Evolutionary conservation across 306 rosid species (phyloP).

Genomic region (Gastrolobium bilobum): DNA sequence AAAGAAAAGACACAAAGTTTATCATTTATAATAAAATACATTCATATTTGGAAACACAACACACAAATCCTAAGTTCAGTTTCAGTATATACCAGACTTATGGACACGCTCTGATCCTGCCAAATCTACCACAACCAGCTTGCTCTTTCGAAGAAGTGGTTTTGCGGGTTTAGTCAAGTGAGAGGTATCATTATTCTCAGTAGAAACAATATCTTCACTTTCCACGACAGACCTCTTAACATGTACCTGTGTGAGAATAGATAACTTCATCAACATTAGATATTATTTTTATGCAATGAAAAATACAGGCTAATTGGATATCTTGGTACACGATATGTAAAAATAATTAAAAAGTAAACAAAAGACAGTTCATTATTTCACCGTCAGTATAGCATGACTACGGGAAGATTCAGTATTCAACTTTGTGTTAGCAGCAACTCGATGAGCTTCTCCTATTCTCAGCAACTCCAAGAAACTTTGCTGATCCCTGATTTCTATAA

Average conservation of each 20-base stretch:
- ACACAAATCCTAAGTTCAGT: slow-evolving; percentile 27
- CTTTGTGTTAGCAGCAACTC: slow-evolving; percentile 93
- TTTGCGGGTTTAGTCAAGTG: slow-evolving; percentile 76
- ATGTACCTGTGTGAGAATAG: slow-evolving; percentile 73
- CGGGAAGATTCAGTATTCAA: slow-evolving; percentile 97
- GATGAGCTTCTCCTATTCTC: slow-evolving; percentile 90
- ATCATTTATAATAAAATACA: slow-evolving; percentile 31
- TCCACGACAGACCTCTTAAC: slow-evolving; percentile 82
- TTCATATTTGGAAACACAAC: background rate
- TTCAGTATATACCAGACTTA: slow-evolving; percentile 78
- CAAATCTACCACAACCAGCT: slow-evolving; percentile 94
- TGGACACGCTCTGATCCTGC: slow-evolving; percentile 99
- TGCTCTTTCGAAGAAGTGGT: slow-evolving; percentile 91
- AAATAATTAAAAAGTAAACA: slow-evolving; percentile 28
- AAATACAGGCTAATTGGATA: slow-evolving; percentile 33
- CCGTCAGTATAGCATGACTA: slow-evolving; percentile 96
- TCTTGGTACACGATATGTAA: slow-evolving; percentile 22
- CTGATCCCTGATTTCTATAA: slow-evolving; percentile 87
- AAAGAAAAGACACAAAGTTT: slow-evolving; percentile 37
- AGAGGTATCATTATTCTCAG: slow-evolving; percentile 77
- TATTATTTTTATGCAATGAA: slow-evolving; percentile 29
- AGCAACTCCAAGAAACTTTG: slow-evolving; percentile 79
- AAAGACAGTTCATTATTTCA: slow-evolving; percentile 56
- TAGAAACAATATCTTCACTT: slow-evolving; percentile 65
- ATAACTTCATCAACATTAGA: slow-evolving; percentile 51